Evolutionary conservation across 2,329 filamentous ascomycete genomes (phyloP), one percentile per base, ranked within the genome.

Genomic region (Trichoderma asperellum): DNA sequence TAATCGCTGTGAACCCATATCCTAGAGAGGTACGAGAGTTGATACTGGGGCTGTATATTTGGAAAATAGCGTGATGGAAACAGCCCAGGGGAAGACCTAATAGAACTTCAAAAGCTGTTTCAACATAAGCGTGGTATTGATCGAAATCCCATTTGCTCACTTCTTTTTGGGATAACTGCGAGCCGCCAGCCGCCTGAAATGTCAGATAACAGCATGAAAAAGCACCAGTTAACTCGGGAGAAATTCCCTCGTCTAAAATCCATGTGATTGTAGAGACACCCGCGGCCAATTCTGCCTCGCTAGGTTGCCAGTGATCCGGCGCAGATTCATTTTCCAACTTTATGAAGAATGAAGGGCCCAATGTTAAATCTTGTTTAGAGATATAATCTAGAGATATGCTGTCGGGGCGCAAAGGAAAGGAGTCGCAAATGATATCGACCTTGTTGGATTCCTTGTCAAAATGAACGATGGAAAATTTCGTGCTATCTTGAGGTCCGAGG

Each of bases 341-440:
- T 43, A 75, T 70, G 43, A 79, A 79, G 40, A 76, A 79, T 76
- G 40, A 75, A 73, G 29, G 62, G 70, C 12, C 73, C 71, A 24
- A 6, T 5, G 16, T 32, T n/a, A 37, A 5, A 34, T 24, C 18
- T 14, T 11, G 24, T 37, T 68, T n/a, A 4, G 37, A 5, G 18
- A 70, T 59, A 14, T 68, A 63, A 1, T 52, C 16, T 40, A 68
- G 56, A 7, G 62, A 49, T 14, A n/a, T 21, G 1, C 63, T 63
- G 12, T 27, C 7, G 8, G n/a, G 12, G 10, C 16, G 29, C 16
- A 70, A 35, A 7, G 69, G 69, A 12, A 70, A 34, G 12, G 29
- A 40, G 24, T 67, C 70, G 5, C 27, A 32, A 10, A 69, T 59
- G 6, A 40, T 57, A 16, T 64, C n/a, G 2, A 64, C 10, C 27